Percentiles rank a stretch among this genome's conserved stretches.
Evolutionary conservation across 495 filamentous ascomycete species (phyloP).

Genomic region (Tuber melanosporum): DNA sequence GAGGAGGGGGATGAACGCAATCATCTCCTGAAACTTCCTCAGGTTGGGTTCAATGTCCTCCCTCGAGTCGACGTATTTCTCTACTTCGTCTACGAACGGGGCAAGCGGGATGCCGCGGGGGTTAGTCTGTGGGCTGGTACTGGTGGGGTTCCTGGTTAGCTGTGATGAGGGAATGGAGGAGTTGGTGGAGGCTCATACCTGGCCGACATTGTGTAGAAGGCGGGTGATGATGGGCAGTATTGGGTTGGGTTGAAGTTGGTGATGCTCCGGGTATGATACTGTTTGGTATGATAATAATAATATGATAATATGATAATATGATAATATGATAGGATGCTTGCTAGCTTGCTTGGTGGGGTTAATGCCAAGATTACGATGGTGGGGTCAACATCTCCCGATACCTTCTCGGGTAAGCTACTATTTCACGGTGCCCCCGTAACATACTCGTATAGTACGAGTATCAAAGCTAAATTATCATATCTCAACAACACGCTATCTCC

Average conservation of each 20-base stretch:
- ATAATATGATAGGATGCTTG: background rate
- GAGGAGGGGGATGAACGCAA: slow-evolving; percentile 56
- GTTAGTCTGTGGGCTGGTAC: slow-evolving; percentile 58
- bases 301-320: no score
- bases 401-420: no score
- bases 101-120: slow-evolving; percentile 89
- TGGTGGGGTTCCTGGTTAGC: slow-evolving; percentile 3
- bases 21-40: slow-evolving; percentile 97
- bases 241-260: background rate
- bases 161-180: background rate
- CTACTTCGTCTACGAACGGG: slow-evolving; percentile 92
- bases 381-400: background rate
- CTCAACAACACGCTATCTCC: background rate
- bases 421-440: background rate
- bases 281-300: background rate
- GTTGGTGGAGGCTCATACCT: background rate
- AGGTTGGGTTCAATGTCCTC: slow-evolving; percentile 84
- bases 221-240: background rate
- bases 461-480: no score
- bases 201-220: background rate
- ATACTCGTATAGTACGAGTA: background rate
- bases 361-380: background rate
- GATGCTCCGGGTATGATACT: background rate
- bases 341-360: background rate
- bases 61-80: slow-evolving; percentile 83